Evolutionary conservation across 164 flowering plant species (phyloP).

Genomic region (grape (Vitis vinifera)): ASM3070453v1 NC_081810.1:23246001-23246500

Average conservation of each 20-base stretch:
- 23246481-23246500: constrained; percentile 27
- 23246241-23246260: not conserved
- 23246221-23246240: not conserved
- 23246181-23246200: constrained; percentile 13
- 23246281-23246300: constrained; percentile 53
- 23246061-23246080: constrained; percentile 61
- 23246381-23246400: constrained; percentile 46
- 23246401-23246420: constrained; percentile 58
- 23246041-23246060: constrained; percentile 47
- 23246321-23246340: constrained; percentile 57
- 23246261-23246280: constrained; percentile 25
- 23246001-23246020: constrained; percentile 63
- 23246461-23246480: constrained; percentile 22
- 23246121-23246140: constrained; percentile 52
- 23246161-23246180: constrained; percentile 43
- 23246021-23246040: constrained; percentile 68
- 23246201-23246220: too few relatives aligned
- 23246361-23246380: constrained; percentile 10
- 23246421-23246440: constrained; percentile 61
- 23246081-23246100: constrained; percentile 60
- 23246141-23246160: constrained; percentile 34
- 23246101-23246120: constrained; percentile 53
- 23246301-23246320: constrained; percentile 53
- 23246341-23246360: constrained; percentile 26
- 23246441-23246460: constrained; percentile 43